Percentiles rank a stretch among this genome's conserved stretches.
Conservation (phyloP, 2,329 filamentous ascomycete genomes). For the Fusarium ramigenum region DNA sequence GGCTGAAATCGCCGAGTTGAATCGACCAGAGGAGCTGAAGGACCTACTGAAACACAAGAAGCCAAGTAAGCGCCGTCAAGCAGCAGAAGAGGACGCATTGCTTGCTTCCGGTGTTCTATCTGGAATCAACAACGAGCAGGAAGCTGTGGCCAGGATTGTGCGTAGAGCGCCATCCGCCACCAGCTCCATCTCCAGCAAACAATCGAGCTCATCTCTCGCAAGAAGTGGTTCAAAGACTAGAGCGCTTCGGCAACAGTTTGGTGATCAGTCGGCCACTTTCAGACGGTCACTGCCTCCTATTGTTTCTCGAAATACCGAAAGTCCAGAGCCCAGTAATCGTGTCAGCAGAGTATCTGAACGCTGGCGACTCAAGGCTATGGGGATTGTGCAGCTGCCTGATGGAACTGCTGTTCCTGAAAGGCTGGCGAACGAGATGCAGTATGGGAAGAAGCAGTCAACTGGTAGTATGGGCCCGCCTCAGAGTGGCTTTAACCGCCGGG, state of each 20-base stretch:
- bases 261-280: conserved; percentile 45
- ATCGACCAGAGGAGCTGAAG: conserved; percentile 49
- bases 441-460: conserved; percentile 53
- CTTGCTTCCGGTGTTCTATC: conserved; percentile 55
- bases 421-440: conserved; percentile 57
- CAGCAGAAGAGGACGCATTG: conserved; percentile 51
- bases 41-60: conserved; percentile 47
- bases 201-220: conserved; percentile 32
- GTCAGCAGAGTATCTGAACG: conserved; percentile 54
- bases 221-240: conserved; percentile 50
- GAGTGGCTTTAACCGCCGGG: conserved; percentile 31
- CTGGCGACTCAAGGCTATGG: conserved; percentile 61
- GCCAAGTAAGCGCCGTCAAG: conserved; percentile 43
- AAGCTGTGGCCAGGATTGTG: conserved; percentile 49
- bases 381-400: conserved; percentile 62
- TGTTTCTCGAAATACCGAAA: conserved; percentile 41
- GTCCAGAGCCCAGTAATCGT: conserved; percentile 40
- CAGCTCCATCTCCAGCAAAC: conserved; percentile 33
- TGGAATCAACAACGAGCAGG: conserved; percentile 52
- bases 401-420: conserved; percentile 63
- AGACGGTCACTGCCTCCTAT: conserved; percentile 53
- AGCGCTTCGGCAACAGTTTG: conserved; percentile 49
- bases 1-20: conserved; percentile 41
- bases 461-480: conserved; percentile 45
- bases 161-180: conserved; percentile 39